Conservation (phyloP, 179 eudicot species). For the Corrigiola litoralis region DNA sequence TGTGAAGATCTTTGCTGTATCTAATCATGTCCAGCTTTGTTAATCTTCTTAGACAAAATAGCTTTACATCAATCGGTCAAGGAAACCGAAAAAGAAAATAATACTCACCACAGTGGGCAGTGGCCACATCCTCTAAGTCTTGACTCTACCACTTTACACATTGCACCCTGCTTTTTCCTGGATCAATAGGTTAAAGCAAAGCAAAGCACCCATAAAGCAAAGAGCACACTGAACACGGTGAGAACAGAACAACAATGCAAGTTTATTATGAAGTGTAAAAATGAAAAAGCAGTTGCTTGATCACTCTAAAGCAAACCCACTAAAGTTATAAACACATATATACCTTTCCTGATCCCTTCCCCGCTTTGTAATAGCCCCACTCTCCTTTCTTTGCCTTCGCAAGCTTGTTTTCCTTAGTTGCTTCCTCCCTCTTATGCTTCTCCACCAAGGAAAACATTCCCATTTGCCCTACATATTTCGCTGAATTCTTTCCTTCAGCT, state of each 20-base stretch:
- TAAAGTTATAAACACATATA: constrained; percentile 14
- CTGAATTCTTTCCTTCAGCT: constrained; percentile 5
- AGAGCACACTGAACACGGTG: background rate
- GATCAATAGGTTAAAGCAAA: constrained; percentile 23
- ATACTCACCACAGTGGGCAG: background rate
- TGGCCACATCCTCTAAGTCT: background rate
- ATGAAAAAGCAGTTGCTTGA: constrained; percentile 7
- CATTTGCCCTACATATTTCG: constrained; percentile 22
- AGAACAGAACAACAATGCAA: background rate
- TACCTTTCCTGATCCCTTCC: constrained; percentile 32
- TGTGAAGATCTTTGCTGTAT: constrained; percentile 16
- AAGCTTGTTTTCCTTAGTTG: constrained; percentile 18
- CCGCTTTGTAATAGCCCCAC: constrained; percentile 7
- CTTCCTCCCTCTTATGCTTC: constrained; percentile 12
- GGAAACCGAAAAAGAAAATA: background rate
- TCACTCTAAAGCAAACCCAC: constrained; percentile 30
- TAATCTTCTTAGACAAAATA: constrained; percentile 11
- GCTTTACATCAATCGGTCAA: constrained; percentile 7
- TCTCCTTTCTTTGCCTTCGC: constrained; percentile 12
- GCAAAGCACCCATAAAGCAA: constrained; percentile 23
- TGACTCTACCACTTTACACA: constrained; percentile 22
- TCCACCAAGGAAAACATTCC: constrained; percentile 25
- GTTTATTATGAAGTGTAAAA: constrained; percentile 1
- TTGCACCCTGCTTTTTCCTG: constrained; percentile 17
- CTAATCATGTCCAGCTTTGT: constrained; percentile 8